Evolutionary conservation across 129 eudicot species (phyloP).

Genomic region (Tanacetum coccineum): DNA sequence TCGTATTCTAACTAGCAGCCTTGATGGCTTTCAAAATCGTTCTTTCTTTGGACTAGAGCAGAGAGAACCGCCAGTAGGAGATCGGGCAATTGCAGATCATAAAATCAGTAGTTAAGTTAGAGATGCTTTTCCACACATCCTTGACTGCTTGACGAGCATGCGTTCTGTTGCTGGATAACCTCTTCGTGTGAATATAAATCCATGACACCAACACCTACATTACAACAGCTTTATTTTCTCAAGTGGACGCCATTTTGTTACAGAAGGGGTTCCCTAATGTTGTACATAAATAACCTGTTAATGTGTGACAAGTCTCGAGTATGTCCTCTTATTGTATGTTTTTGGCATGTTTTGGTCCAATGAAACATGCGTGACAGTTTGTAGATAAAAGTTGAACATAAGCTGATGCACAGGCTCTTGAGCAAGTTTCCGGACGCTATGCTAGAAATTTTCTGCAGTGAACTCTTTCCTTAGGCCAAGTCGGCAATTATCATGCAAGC

Average conservation of each 20-base stretch:
- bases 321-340: too few species aligned
- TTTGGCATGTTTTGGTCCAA: too few species aligned
- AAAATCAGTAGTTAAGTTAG: constrained; percentile 43
- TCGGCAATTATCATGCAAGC: background rate
- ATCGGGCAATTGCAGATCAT: constrained; percentile 38
- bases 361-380: too few species aligned
- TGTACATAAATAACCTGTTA: too few species aligned
- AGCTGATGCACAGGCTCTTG: too few species aligned
- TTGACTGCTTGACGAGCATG: background rate
- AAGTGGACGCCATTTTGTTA: too few species aligned
- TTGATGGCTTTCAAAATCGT: constrained; percentile 78
- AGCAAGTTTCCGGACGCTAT: too few species aligned
- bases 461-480: background rate
- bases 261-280: too few species aligned
- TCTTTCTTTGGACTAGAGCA: constrained; percentile 66
- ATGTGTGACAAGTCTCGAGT: too few species aligned
- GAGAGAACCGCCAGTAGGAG: constrained; percentile 38
- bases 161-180: constrained; percentile 5
- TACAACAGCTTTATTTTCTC: background rate
- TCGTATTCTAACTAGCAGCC: constrained; percentile 84
- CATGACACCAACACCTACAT: constrained; percentile 24
- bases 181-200: constrained; percentile 27
- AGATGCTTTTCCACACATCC: background rate
- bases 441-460: too few species aligned
- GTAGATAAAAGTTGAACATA: too few species aligned